These are phyloP conservation scores for Pythium coloratum DNA, from an alignment of 352 stramenopile species.

Conservation along the genomic window DNA sequence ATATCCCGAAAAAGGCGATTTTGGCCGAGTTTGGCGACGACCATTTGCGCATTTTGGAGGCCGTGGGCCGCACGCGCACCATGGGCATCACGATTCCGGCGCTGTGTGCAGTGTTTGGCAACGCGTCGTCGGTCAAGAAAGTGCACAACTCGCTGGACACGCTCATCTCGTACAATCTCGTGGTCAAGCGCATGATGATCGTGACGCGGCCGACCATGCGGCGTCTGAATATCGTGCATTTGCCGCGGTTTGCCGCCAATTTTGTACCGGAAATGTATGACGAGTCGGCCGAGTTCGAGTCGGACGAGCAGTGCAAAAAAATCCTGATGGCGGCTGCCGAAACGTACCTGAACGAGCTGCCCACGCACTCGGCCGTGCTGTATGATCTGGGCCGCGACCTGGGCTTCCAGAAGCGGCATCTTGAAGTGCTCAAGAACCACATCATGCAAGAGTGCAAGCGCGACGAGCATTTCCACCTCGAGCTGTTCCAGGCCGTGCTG, in stretches of 20 bases:
- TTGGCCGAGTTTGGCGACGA: conserved; percentile 59
- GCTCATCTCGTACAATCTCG: conserved; percentile 72
- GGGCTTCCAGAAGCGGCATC: conserved; percentile 63
- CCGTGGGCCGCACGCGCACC: conserved; percentile 48
- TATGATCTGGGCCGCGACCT: conserved; percentile 71
- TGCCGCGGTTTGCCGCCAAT: conserved; percentile 61
- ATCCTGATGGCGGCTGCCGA: conserved; percentile 57
- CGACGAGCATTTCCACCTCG: conserved; percentile 57
- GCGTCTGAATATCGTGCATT: conserved; percentile 77
- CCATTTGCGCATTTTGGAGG: conserved; percentile 67
- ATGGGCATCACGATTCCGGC: conserved; percentile 58
- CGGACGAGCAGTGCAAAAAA: conserved; percentile 77
- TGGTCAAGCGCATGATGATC: conserved; percentile 86
- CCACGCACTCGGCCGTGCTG: conserved; percentile 62
- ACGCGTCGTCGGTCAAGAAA: conserved; percentile 55
- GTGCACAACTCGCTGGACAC: conserved; percentile 78
- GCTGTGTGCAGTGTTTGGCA: conserved; percentile 35
- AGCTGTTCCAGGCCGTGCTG: conserved; percentile 77
- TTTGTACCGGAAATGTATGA: conserved; percentile 74
- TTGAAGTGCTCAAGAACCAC: conserved; percentile 62
- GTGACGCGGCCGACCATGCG: conserved; percentile 56
- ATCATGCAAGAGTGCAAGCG: conserved; percentile 70
- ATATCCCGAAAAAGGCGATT: conserved; percentile 62
- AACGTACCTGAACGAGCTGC: conserved; percentile 57
- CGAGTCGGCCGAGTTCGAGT: conserved; percentile 72